These are phyloP conservation scores for Catenaria anguillulae DNA, from an alignment of 371 early-diverging fungal genomes.

Conservation along the genomic window DNA sequence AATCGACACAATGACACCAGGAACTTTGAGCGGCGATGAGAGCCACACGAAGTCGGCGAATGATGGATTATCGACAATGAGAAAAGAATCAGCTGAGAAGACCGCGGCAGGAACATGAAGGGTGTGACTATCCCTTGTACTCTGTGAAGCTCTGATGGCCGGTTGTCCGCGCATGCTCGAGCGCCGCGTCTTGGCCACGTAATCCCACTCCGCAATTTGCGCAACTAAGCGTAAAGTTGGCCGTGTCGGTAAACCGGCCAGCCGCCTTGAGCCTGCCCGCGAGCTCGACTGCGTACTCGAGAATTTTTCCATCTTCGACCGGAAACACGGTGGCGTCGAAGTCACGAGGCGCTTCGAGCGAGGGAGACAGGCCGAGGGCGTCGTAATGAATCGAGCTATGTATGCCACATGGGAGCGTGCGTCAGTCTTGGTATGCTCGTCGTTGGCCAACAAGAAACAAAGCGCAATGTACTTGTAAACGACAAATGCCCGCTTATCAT, in stretches of 20 bases:
- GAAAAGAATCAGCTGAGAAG: too few relatives aligned
- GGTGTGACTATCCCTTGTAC: too few relatives aligned
- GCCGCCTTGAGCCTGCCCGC: conserved; percentile 22
- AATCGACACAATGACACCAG: too few relatives aligned
- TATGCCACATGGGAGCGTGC: too few relatives aligned
- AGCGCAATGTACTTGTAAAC: conserved; percentile 19
- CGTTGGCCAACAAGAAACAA: too few relatives aligned
- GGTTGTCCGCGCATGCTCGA: neutral
- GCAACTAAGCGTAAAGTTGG: conserved; percentile 32
- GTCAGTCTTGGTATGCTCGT: too few relatives aligned
- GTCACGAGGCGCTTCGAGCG: conserved; percentile 15
- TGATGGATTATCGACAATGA: too few relatives aligned
- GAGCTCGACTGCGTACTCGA: conserved; percentile 19
- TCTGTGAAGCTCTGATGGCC: too few relatives aligned
- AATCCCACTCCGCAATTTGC: conserved; percentile 19
- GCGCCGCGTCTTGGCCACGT: conserved; percentile 18
- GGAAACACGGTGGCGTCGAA: conserved; percentile 39
- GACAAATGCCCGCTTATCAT: conserved; percentile 20
- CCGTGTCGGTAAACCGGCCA: conserved; percentile 32
- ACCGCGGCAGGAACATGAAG: too few relatives aligned
- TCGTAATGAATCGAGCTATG: conserved; percentile 46
- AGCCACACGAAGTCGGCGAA: too few relatives aligned
- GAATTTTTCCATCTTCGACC: conserved; percentile 12
- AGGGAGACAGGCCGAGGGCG: conserved; percentile 30
- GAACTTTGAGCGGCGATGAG: too few relatives aligned